Percentiles rank a stretch among this genome's conserved stretches.
Conservation (phyloP, 805 yeast genomes). For the Wickerhamiella australiensis region DNA sequence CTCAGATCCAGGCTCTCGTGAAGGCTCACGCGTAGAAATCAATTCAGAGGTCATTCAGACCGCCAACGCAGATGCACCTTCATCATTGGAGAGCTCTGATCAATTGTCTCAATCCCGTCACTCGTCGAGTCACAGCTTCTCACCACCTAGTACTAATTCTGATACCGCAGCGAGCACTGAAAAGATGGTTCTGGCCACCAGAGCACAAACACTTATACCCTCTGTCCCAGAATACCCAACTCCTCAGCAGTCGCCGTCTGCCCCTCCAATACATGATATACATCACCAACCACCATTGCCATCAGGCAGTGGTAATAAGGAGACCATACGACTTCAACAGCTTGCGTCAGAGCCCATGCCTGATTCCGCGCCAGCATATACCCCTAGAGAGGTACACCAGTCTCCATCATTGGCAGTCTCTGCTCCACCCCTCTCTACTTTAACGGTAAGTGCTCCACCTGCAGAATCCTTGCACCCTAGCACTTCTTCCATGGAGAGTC, state of each 20-base stretch:
- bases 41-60: conserved; percentile 5
- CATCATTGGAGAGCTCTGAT: conserved; percentile 5
- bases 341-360: conserved; percentile 9
- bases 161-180: neutral
- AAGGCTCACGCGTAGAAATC: neutral
- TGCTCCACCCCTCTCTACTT: neutral
- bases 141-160: neutral
- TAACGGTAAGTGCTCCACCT: neutral
- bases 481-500: neutral
- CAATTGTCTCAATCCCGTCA: neutral
- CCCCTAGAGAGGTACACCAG: neutral
- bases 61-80: conserved; percentile 7
- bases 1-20: neutral
- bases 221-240: conserved; percentile 6
- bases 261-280: neutral
- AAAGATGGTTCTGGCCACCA: conserved; percentile 4
- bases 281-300: neutral
- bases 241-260: neutral
- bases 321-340: conserved; percentile 3
- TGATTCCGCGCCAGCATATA: conserved; percentile 8
- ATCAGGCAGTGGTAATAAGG: neutral
- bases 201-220: conserved; percentile 8
- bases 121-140: neutral
- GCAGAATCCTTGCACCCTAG: neutral
- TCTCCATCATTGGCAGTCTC: neutral